Conservation (phyloP, 2,329 filamentous ascomycete species). For the Akanthomyces lecanii region DNA sequence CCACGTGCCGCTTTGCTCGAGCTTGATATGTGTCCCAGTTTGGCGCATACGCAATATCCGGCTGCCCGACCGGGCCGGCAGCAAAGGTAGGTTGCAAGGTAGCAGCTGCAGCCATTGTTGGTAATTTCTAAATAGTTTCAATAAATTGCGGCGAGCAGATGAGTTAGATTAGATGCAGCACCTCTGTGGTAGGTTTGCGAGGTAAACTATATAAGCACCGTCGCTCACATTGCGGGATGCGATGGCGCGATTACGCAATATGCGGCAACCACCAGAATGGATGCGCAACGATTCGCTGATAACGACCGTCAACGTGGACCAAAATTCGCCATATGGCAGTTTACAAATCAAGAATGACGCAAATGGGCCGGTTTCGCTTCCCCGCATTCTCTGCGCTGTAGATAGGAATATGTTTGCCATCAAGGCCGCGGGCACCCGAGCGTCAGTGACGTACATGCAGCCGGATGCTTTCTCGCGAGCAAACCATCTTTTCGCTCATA, state of each 20-base stretch:
- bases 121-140: not conserved
- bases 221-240: conserved; percentile 7
- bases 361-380: not conserved
- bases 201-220: not conserved
- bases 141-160: not conserved
- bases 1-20: conserved; percentile 41
- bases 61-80: conserved; percentile 42
- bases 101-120: conserved; percentile 24
- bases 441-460: too few relatives aligned
- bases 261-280: not conserved
- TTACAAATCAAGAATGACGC: conserved; percentile 10
- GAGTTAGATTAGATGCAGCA: not conserved
- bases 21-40: conserved; percentile 50
- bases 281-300: not conserved
- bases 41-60: conserved; percentile 56
- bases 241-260: conserved; percentile 14
- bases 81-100: conserved; percentile 15
- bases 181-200: not conserved
- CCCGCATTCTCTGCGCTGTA: not conserved
- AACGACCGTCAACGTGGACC: not conserved
- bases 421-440: not conserved
- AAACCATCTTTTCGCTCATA: not conserved
- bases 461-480: not conserved
- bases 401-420: not conserved
- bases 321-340: not conserved